Evolutionary conservation across 139 green algal species (phyloP).

Genomic region (Tetradesmus lagerheimii): DNA sequence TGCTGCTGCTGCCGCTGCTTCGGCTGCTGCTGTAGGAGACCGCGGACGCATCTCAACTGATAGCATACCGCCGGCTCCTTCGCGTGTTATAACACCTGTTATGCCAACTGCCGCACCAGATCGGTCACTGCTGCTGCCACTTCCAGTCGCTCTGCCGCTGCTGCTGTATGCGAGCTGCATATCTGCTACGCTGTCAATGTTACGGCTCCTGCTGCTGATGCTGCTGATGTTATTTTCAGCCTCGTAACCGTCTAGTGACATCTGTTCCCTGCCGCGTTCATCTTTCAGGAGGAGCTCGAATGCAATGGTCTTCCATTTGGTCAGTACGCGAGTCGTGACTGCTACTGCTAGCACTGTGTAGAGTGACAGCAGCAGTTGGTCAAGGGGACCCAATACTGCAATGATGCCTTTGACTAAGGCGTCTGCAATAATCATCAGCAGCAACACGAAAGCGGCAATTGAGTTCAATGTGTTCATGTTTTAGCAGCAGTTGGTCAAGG

Average conservation of each 20-base stretch:
- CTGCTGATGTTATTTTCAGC: neutral
- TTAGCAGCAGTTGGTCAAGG: conserved; percentile 1
- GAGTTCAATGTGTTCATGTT: too few relatives aligned
- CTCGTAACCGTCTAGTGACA: too few relatives aligned
- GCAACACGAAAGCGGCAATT: neutral
- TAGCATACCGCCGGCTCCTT: neutral
- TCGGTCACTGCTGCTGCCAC: neutral
- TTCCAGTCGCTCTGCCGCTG: neutral
- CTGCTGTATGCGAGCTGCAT: neutral
- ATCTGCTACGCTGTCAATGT: neutral
- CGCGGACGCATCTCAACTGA: neutral
- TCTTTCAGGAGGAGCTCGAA: neutral
- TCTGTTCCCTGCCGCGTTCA: neutral
- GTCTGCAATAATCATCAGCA: conserved; percentile 8
- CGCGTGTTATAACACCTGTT: neutral
- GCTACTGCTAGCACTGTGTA: conserved; percentile 25
- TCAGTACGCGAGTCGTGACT: neutral
- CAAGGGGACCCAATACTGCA: neutral
- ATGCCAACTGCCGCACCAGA: neutral
- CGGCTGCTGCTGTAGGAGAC: neutral
- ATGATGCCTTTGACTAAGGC: neutral
- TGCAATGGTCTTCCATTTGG: conserved; percentile 2
- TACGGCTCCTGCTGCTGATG: neutral
- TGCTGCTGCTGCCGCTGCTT: neutral
- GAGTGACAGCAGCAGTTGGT: neutral